Conservation (phyloP, 176 grass and related monocot genomes). For the Oryza nivara region DNA sequence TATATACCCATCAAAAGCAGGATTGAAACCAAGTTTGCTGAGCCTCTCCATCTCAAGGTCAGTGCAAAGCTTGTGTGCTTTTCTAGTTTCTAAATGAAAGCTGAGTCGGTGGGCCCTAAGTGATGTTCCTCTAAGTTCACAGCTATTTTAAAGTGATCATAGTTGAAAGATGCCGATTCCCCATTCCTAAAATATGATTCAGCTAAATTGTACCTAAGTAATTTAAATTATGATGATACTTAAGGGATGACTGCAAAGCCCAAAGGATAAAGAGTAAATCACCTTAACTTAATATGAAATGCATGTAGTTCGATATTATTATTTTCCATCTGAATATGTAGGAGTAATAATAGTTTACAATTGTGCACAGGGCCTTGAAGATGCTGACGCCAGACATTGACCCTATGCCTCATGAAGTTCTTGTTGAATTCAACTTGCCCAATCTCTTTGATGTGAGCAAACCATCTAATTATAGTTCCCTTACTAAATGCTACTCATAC, state of each 20-base stretch:
- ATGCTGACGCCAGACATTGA: slow-evolving; percentile 70
- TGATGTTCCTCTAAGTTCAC: background rate
- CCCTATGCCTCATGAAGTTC: slow-evolving; percentile 84
- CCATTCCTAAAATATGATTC: slow-evolving; percentile 24
- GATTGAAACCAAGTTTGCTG: slow-evolving; percentile 64
- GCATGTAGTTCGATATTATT: slow-evolving; percentile 26
- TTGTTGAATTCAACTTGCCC: slow-evolving; percentile 78
- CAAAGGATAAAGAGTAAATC: slow-evolving; percentile 9
- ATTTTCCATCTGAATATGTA: slow-evolving; percentile 36
- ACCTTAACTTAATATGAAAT: slow-evolving; percentile 18
- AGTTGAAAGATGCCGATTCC: slow-evolving; percentile 13
- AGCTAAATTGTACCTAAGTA: slow-evolving; percentile 1
- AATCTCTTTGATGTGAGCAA: slow-evolving; percentile 84
- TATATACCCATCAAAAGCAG: slow-evolving; percentile 87
- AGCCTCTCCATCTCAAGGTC: slow-evolving; percentile 74
- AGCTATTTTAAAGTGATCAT: slow-evolving; percentile 15
- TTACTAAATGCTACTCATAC: background rate
- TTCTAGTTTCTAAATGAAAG: slow-evolving; percentile 24
- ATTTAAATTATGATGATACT: slow-evolving; percentile 18
- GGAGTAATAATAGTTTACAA: slow-evolving; percentile 33
- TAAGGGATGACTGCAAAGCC: slow-evolving; percentile 24
- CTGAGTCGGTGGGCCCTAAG: background rate
- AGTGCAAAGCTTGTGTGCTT: slow-evolving; percentile 18
- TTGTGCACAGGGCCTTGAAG: slow-evolving; percentile 76
- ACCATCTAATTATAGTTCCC: slow-evolving; percentile 35